A percentile compares a stretch with the other conserved stretches of the same genome.
Conservation (phyloP, 768 basidiomycete species). For the Lenzites betulinus region DNA sequence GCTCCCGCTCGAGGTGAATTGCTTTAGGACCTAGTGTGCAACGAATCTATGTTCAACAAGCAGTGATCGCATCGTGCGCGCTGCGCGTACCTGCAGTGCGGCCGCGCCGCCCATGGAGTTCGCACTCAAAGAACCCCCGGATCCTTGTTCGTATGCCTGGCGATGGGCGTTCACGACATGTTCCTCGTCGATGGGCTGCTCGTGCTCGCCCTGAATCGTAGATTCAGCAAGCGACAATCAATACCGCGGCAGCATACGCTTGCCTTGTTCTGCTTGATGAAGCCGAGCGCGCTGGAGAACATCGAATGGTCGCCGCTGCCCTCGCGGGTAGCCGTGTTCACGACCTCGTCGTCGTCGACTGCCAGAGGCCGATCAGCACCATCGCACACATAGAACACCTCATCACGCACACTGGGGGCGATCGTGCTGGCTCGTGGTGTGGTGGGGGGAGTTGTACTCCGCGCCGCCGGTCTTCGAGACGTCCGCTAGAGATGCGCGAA, state of each 20-base stretch:
- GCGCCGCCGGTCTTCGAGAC: conserved; percentile 59
- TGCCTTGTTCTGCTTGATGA: conserved; percentile 56
- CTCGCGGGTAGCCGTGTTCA: conserved; percentile 53
- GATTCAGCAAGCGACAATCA: conserved; percentile 4
- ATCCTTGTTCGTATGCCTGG: conserved; percentile 57
- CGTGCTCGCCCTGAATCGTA: conserved; percentile 46
- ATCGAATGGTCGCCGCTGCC: conserved; percentile 59
- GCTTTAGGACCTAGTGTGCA: conserved; percentile 69
- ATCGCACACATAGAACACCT: background rate
- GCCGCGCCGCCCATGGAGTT: conserved; percentile 74
- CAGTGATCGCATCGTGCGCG: too few relatives aligned
- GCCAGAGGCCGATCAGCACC: conserved; percentile 15
- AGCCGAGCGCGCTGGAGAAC: conserved; percentile 56
- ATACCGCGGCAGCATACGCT: background rate
- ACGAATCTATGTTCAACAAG: too few relatives aligned
- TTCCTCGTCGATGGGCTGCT: conserved; percentile 67
- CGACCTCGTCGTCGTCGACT: conserved; percentile 70
- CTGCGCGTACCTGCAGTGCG: conserved; percentile 68
- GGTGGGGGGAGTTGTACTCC: conserved; percentile 60
- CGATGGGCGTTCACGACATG: conserved; percentile 61
- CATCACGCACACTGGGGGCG: conserved; percentile 27
- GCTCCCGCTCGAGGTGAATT: conserved; percentile 59
- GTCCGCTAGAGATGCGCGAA: background rate
- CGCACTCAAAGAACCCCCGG: conserved; percentile 56
- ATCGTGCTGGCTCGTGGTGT: conserved; percentile 34